Conservation (phyloP, 208 protist genomes). For the Wallacemonas rigidus region DNA sequence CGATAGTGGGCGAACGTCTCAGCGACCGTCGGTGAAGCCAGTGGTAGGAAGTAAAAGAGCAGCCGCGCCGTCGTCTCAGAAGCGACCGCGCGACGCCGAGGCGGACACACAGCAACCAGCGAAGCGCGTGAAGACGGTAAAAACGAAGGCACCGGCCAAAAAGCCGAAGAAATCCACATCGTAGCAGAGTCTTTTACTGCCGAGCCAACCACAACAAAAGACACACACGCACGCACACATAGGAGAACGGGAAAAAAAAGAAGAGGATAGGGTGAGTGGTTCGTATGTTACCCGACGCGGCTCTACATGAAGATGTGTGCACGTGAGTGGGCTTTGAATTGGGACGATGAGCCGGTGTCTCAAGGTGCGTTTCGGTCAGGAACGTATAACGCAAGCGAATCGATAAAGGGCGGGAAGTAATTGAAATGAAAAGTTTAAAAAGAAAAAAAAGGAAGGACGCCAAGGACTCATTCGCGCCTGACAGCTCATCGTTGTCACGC, state of each 20-base stretch:
- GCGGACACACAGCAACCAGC: not conserved
- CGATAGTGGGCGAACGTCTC: not conserved
- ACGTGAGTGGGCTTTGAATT: too few relatives aligned
- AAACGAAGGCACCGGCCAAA: not conserved
- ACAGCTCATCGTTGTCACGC: too few relatives aligned
- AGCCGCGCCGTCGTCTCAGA: not conserved
- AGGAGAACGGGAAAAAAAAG: conserved; percentile 19
- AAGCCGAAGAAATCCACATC: conserved; percentile 5
- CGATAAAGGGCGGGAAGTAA: too few relatives aligned
- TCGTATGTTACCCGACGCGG: too few relatives aligned
- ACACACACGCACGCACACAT: not conserved
- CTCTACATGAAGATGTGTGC: too few relatives aligned
- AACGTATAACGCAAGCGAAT: not conserved
- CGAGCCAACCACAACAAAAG: too few relatives aligned
- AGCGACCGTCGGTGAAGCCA: too few relatives aligned
- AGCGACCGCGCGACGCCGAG: conserved; percentile 13
- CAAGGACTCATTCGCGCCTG: not conserved
- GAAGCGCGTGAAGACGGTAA: conserved; percentile 8
- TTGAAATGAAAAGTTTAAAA: conserved; percentile 17
- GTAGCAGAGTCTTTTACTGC: too few relatives aligned
- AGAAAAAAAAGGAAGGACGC: conserved; percentile 17
- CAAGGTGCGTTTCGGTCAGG: not conserved
- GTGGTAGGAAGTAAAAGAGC: not conserved
- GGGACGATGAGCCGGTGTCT: too few relatives aligned
- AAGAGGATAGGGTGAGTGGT: too few relatives aligned